phyloP scores from a whole-genome alignment of 352 stramenopile genomes.

The Aphanomyces stellatus region DNA sequence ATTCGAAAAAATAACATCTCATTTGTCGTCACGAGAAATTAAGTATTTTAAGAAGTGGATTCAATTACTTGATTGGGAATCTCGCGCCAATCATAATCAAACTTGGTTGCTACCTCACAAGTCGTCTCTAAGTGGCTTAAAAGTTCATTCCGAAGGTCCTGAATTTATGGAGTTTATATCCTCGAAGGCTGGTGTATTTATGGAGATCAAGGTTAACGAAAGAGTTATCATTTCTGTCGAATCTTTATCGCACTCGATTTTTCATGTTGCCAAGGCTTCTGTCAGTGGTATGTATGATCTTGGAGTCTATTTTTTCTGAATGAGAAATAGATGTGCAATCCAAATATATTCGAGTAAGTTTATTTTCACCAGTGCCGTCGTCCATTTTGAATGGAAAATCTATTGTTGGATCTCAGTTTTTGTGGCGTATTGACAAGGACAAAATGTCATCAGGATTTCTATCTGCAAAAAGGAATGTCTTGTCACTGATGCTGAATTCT shows the following conservation, averaged over 20 bases:
- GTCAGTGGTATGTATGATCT: conserved; percentile 34
- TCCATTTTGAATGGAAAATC: conserved; percentile 50
- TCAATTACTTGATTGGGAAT: conserved; percentile 59
- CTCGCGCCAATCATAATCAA: conserved; percentile 49
- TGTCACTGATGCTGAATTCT: conserved; percentile 53
- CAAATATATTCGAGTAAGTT: conserved; percentile 37
- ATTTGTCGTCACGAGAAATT: conserved; percentile 44
- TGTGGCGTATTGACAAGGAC: conserved; percentile 74
- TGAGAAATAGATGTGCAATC: too few species aligned
- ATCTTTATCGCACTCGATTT: conserved; percentile 45
- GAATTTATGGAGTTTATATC: not conserved
- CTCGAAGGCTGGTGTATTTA: not conserved
- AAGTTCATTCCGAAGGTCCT: not conserved
- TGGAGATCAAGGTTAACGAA: conserved; percentile 36
- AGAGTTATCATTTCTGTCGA: conserved; percentile 66
- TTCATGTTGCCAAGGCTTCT: conserved; percentile 51
- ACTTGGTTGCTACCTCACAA: not conserved
- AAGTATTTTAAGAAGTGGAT: conserved; percentile 71
- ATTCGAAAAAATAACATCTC: conserved; percentile 45
- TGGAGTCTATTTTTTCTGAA: not conserved
- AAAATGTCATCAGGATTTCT: conserved; percentile 50
- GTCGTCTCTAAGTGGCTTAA: not conserved
- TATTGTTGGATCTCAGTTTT: conserved; percentile 46
- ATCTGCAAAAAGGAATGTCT: conserved; percentile 69
- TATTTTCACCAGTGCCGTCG: conserved; percentile 47